A percentile compares a stretch with the other conserved stretches of the same genome.
These are phyloP conservation scores for Aspergillus clavatus DNA, from an alignment of 2,329 filamentous ascomycete genomes.

Conservation along the genomic window DNA sequence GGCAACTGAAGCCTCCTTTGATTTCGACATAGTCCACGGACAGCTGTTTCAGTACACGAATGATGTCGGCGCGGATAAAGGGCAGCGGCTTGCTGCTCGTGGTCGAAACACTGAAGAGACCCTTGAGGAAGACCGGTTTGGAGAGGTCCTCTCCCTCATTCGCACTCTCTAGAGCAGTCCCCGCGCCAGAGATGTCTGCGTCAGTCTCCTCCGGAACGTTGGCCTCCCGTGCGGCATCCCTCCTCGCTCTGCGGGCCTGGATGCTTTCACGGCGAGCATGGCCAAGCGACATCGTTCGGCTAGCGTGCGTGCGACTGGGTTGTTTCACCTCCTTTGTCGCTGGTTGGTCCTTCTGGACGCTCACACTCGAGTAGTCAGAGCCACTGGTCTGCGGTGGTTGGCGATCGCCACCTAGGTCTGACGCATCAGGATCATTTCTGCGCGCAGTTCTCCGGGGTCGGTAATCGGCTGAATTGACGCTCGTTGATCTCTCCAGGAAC, in stretches of 20 bases:
- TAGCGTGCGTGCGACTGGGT: constrained; percentile 57
- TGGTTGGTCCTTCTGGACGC: constrained; percentile 42
- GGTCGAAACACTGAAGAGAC: constrained; percentile 93
- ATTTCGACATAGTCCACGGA: constrained; percentile 91
- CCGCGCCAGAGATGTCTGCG: constrained; percentile 61
- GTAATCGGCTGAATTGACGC: constrained; percentile 83
- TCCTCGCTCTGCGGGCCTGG: constrained; percentile 71
- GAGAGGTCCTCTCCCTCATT: constrained; percentile 64
- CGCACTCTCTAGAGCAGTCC: constrained; percentile 47
- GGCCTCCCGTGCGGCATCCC: constrained; percentile 67
- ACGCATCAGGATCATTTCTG: constrained; percentile 51
- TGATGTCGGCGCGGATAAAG: constrained; percentile 83
- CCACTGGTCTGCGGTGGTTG: constrained; percentile 72
- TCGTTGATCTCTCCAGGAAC: constrained; percentile 77
- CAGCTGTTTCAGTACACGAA: constrained; percentile 79
- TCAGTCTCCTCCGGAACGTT: constrained; percentile 91
- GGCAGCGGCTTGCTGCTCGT: constrained; percentile 86
- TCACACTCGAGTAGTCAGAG: constrained; percentile 66
- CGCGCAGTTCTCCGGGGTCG: constrained; percentile 57
- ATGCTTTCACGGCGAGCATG: constrained; percentile 89
- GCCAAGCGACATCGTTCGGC: constrained; percentile 79
- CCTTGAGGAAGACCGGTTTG: constrained; percentile 93
- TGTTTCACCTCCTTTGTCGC: constrained; percentile 48
- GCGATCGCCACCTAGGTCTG: constrained; percentile 49
- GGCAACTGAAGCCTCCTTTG: constrained; percentile 86